phyloP scores from a whole-genome alignment of 1,284 basidiomycete genomes.

The Schizophyllum commune region DNA sequence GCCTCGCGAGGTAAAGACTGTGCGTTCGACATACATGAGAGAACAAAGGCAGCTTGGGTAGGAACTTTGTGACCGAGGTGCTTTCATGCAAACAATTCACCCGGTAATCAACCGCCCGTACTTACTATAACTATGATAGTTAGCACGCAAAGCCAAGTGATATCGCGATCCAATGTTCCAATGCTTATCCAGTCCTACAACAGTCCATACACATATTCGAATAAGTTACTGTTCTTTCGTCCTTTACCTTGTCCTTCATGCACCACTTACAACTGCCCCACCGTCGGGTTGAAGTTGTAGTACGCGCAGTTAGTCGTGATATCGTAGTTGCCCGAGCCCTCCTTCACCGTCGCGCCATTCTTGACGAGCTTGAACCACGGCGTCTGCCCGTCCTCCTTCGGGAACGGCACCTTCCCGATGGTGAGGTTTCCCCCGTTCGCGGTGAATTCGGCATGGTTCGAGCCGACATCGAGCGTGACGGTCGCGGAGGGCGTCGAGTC shows the following conservation, averaged over 20 bases:
- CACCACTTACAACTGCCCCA: slow-evolving; percentile 11
- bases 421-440: slow-evolving; percentile 16
- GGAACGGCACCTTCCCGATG: slow-evolving; percentile 24
- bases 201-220: no score
- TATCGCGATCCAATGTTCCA: no score
- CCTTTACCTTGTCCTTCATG: no score
- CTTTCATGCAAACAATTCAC: no score
- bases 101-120: no score
- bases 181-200: no score
- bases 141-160: no score
- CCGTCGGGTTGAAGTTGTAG: slow-evolving; percentile 21
- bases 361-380: slow-evolving; percentile 24
- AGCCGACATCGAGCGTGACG: slow-evolving; percentile 23
- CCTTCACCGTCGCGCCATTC: slow-evolving; percentile 17
- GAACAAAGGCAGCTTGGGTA: no score
- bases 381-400: slow-evolving; percentile 22
- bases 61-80: no score
- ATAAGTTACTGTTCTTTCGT: no score
- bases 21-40: no score
- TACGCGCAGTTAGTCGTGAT: slow-evolving; percentile 18
- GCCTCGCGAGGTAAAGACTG: not conserved
- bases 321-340: slow-evolving; percentile 18
- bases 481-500: slow-evolving; percentile 15
- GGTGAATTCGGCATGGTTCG: slow-evolving; percentile 17
- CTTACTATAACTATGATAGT: no score